Conservation (phyloP, 352 stramenopile genomes). For the Halophytophthora batemanensis region DNA sequence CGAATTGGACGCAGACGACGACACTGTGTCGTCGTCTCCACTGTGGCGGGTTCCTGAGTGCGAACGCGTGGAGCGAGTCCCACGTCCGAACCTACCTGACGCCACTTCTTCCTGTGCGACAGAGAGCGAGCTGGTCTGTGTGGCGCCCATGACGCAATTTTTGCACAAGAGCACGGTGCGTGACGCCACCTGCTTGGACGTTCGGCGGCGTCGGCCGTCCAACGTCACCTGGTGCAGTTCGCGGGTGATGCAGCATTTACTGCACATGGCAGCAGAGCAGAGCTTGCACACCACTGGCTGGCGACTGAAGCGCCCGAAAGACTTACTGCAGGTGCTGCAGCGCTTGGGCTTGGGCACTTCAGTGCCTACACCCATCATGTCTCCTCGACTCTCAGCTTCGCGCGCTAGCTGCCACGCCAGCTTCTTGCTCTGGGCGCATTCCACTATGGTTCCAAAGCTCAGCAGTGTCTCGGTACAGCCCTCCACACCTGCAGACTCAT, state of each 20-base stretch:
- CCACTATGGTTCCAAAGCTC: slow-evolving; percentile 38
- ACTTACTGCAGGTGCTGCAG: slow-evolving; percentile 45
- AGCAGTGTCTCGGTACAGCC: slow-evolving; percentile 37
- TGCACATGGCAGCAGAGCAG: slow-evolving; percentile 44
- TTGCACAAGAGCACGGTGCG: slow-evolving; percentile 36
- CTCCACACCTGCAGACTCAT: slow-evolving; percentile 24
- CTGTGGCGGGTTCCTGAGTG: slow-evolving; percentile 9
- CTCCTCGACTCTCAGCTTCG: slow-evolving; percentile 12
- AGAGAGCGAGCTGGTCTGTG: slow-evolving; percentile 31
- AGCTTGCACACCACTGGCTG: slow-evolving; percentile 40
- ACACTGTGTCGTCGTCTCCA: slow-evolving; percentile 4
- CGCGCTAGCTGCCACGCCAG: slow-evolving; percentile 38
- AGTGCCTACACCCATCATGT: slow-evolving; percentile 17
- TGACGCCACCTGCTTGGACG: slow-evolving; percentile 33
- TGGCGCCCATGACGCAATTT: slow-evolving; percentile 28
- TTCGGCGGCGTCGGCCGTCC: slow-evolving; percentile 22
- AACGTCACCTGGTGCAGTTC: slow-evolving; percentile 38
- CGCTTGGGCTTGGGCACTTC: slow-evolving; percentile 17
- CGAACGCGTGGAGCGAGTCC: slow-evolving; percentile 6
- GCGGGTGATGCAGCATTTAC: slow-evolving; percentile 38
- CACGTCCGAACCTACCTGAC: slow-evolving; percentile 27
- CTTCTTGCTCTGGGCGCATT: slow-evolving; percentile 56
- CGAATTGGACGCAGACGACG: no score
- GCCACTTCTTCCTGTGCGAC: slow-evolving; percentile 47
- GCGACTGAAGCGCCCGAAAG: slow-evolving; percentile 31